A percentile compares a stretch with the other conserved stretches of the same genome.
Conservation (phyloP, 805 yeast species). For the Zygotorulaspora sp. region DNA sequence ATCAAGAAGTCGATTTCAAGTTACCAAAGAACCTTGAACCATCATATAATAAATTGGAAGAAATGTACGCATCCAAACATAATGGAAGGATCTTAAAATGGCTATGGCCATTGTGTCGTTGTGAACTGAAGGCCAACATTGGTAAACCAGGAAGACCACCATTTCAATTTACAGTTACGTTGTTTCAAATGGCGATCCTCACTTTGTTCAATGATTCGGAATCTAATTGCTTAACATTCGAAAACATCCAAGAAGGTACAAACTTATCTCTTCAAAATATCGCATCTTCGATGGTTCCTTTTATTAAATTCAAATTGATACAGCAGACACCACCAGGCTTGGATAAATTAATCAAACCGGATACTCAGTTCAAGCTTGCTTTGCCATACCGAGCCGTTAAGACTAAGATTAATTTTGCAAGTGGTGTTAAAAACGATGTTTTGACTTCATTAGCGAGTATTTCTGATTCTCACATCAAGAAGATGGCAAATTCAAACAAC, state of each 20-base stretch:
- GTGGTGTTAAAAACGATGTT: conserved; percentile 44
- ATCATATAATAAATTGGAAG: conserved; percentile 62
- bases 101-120: conserved; percentile 93
- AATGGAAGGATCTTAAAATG: conserved; percentile 86
- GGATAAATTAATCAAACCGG: conserved; percentile 47
- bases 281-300: conserved; percentile 72
- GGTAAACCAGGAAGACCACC: conserved; percentile 79
- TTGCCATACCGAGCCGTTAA: conserved; percentile 81
- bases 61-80: conserved; percentile 69
- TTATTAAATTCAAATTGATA: conserved; percentile 72
- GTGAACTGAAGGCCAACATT: conserved; percentile 83
- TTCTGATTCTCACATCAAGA: conserved; percentile 21
- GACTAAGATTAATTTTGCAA: conserved; percentile 74
- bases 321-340: conserved; percentile 60
- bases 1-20: conserved; percentile 41
- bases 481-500: conserved; percentile 11
- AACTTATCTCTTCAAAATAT: conserved; percentile 61
- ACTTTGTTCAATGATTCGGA: conserved; percentile 74
- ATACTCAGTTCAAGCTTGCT: conserved; percentile 64
- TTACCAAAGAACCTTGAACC: conserved; percentile 65
- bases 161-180: conserved; percentile 72
- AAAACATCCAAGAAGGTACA: conserved; percentile 60
- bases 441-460: conserved; percentile 20
- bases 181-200: conserved; percentile 82
- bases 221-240: conserved; percentile 39